phyloP scores from a whole-genome alignment of 1,284 basidiomycete genomes.

The Tremellales sp. region DNA sequence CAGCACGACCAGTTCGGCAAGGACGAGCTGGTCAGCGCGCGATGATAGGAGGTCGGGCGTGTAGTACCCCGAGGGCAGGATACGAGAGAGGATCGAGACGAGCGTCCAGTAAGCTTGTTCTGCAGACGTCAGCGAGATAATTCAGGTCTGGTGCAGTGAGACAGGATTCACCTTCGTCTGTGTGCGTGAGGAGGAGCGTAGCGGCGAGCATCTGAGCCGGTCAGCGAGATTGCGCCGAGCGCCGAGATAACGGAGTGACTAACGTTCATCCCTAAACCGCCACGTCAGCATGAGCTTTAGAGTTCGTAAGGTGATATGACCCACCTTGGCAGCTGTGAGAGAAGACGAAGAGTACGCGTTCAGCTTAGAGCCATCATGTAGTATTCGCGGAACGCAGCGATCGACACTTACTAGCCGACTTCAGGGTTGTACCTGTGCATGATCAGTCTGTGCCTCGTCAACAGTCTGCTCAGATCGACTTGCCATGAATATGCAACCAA shows the following conservation, averaged over 20 bases:
- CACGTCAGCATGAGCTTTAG: neutral
- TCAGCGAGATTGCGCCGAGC: slow-evolving; percentile 52
- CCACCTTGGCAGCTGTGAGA: slow-evolving; percentile 24
- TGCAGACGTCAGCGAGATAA: slow-evolving; percentile 51
- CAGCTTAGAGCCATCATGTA: neutral
- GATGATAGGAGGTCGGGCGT: slow-evolving; percentile 78
- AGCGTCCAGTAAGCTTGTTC: slow-evolving; percentile 98
- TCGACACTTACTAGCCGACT: slow-evolving; percentile 61
- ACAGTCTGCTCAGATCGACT: slow-evolving; percentile 31
- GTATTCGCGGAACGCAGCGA: neutral
- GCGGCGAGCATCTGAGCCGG: slow-evolving; percentile 62
- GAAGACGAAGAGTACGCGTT: neutral
- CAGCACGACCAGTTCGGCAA: slow-evolving; percentile 79
- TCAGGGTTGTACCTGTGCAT: slow-evolving; percentile 66
- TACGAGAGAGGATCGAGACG: slow-evolving; percentile 77
- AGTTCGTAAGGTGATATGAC: neutral
- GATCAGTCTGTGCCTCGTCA: slow-evolving; percentile 2
- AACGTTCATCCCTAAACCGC: slow-evolving; percentile 27
- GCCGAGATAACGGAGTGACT: neutral
- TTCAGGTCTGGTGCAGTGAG: neutral
- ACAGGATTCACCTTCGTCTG: slow-evolving; percentile 58
- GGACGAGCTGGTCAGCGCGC: slow-evolving; percentile 85
- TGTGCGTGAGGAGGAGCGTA: slow-evolving; percentile 70
- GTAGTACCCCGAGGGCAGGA: slow-evolving; percentile 78
- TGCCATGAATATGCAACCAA: slow-evolving; percentile 87